Evolutionary conservation across 768 basidiomycete genomes (phyloP), one percentile per base, ranked within the genome.

Genomic region (Ramaria sp.): DNA sequence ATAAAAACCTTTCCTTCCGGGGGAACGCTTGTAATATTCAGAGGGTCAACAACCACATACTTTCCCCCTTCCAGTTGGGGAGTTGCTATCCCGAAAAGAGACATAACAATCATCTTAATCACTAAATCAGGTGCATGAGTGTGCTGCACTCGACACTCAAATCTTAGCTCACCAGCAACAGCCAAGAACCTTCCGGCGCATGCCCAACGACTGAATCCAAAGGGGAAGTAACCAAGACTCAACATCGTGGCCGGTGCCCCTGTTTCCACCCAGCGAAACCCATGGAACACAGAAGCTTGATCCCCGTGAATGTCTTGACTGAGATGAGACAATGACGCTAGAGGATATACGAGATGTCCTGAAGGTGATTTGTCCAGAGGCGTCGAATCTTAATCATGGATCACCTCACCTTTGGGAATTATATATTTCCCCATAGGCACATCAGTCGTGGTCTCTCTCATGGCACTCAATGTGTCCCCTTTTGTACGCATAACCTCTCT

Each of bases 401-500:
- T 5, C 5, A 10, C 5, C 30, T 32, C 10, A 62, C 66, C 68
- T 60, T 66, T 66, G 20, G 68, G 68, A 13, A 70, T 65, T 3
- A 61, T 60, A 24, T 64, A 65, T 18, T 57, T 57, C 18, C 57
- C 67, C 47, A 68, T 56, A 6, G 57, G 51, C 5, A 59, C 58
- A 30, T 69, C 66, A 30, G 58, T 50, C 2, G 63, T 65, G 7
- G 69, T 67, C 50, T 61, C 48, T 4, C 69, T 60, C 44, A 63
- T 62, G 7, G 60, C 59, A 18, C 62, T 61, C 39, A 70, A 61
- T 6, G 67, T 68, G 49, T 69, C 67, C 16, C 69, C 69, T 56
- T 70, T 70, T 12, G 66, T 64, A 15, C 67, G 65, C 64, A 70
- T 62, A 12, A 70, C 69, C 48, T 70, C 68, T 3, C 69, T 65